A percentile compares a stretch with the other conserved stretches of the same genome.
phyloP scores from a whole-genome alignment of 345 rosid genomes.

The Cardamine occulta region DNA sequence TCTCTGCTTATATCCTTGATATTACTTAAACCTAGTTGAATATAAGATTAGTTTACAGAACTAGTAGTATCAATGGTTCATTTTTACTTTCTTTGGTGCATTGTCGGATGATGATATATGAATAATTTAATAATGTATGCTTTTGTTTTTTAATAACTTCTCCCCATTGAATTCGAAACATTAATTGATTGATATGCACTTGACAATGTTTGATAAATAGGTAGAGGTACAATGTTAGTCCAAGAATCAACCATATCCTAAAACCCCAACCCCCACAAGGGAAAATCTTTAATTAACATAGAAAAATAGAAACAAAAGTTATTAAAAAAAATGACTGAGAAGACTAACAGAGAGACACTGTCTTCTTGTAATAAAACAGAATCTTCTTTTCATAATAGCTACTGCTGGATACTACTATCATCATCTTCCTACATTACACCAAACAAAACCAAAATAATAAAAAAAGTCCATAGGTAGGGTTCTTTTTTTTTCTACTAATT shows the following conservation, averaged over 20 bases:
- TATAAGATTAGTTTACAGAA: background rate
- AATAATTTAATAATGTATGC: background rate
- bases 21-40: background rate
- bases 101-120: background rate
- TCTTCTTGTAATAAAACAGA: conserved; percentile 54
- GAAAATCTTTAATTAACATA: conserved; percentile 48
- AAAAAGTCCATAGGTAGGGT: conserved; percentile 10
- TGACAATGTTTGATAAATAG: conserved; percentile 14
- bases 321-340: conserved; percentile 38
- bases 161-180: background rate
- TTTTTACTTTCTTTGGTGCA: background rate
- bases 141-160: background rate
- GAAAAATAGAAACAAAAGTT: conserved; percentile 52
- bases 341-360: conserved; percentile 47
- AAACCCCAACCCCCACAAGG: conserved; percentile 49
- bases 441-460: background rate
- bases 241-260: conserved; percentile 49
- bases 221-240: conserved; percentile 36
- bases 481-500: conserved; percentile 2
- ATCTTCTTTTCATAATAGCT: conserved; percentile 31
- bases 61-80: background rate
- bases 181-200: conserved; percentile 20
- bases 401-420: conserved; percentile 33
- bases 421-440: conserved; percentile 35
- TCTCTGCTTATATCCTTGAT: background rate